Base-by-base conservation (phyloP, 352 stramenopile species). In the Globisporangium radiosum region DNA sequence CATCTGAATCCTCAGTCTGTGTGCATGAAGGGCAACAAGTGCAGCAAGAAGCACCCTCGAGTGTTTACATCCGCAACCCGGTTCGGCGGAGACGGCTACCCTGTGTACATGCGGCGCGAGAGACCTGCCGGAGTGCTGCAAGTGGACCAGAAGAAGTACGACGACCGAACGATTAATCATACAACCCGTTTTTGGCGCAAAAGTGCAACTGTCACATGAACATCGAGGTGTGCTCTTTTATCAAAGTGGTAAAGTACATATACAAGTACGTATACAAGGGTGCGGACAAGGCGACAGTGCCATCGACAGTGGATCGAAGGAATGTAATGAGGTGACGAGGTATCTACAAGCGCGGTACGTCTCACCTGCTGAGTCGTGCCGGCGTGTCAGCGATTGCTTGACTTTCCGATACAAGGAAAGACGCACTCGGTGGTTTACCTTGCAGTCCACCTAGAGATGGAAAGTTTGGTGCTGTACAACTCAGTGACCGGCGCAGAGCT, bases 261-360 rank as follows among this genome's bases (percentile, higher is more conserved):
- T 53, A 53, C 48, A 53, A 53, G 48, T 38, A 53, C 48, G 25
- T 53, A 15, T 53, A 53, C 17, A 42, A 53, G 33, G 33, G 48
- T 4, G 4, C 48, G 5, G 48, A 39, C 48, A 40, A 53, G 48
- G 40, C 48, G 7, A 40, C 48, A 7, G 2, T 53, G 48, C 33
- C 5, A 5, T 39, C 14, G 3, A 52, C 14, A 3, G 19, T 11
- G 15, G n/a, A 33, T n/a, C 11, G 15, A 5, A 56, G 25, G 44
- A 53, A n/a, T n/a, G n/a, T n/a, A n/a, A n/a, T n/a, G 66, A 83
- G 40, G 64, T 76, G 7, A 19, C 56, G 0, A 42, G 53, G 13
- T 77, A 71, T 19, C 17, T 76, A 0, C 65, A 50, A 0, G 69
- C 51, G 2, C 52, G 71, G 0, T 78, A 78, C 42, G 68, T 83